Evolutionary conservation across 768 basidiomycete genomes (phyloP).

Genomic region (Serendipita sp.): DNA sequence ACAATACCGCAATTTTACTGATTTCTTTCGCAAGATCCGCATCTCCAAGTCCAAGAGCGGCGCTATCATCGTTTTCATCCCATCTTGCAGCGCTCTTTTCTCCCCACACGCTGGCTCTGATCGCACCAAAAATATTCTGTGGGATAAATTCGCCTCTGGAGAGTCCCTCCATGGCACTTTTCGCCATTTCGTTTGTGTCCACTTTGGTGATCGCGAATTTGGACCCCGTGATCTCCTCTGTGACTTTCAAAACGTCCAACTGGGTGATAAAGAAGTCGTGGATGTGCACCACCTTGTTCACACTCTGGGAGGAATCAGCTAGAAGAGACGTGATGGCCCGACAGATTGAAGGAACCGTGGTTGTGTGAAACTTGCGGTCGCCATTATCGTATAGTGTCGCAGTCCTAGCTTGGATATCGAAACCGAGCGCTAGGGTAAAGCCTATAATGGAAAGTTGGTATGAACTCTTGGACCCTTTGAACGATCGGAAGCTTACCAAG

Average conservation of each 20-base stretch:
- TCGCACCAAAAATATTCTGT: background rate
- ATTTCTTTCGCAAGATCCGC: background rate
- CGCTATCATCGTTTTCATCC: slow-evolving; percentile 1
- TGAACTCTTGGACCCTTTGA: background rate
- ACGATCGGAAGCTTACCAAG: background rate
- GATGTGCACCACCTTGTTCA: background rate
- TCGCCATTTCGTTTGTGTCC: background rate
- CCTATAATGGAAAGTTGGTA: background rate
- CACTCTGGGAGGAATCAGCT: background rate
- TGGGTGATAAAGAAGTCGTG: background rate
- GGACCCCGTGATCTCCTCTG: background rate
- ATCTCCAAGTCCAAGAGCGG: background rate
- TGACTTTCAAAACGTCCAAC: background rate
- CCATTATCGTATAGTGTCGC: background rate
- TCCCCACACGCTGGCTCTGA: background rate
- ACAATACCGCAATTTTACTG: background rate
- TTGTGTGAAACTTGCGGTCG: background rate
- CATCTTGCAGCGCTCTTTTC: background rate
- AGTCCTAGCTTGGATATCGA: background rate
- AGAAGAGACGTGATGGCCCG: background rate
- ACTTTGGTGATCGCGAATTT: background rate
- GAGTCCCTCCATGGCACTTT: background rate
- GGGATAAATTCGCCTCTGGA: background rate
- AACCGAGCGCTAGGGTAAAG: background rate
- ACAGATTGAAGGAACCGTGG: background rate